phyloP scores from a whole-genome alignment of 192 early-diverging fungal genomes.

The Coemansia sp. region DNA sequence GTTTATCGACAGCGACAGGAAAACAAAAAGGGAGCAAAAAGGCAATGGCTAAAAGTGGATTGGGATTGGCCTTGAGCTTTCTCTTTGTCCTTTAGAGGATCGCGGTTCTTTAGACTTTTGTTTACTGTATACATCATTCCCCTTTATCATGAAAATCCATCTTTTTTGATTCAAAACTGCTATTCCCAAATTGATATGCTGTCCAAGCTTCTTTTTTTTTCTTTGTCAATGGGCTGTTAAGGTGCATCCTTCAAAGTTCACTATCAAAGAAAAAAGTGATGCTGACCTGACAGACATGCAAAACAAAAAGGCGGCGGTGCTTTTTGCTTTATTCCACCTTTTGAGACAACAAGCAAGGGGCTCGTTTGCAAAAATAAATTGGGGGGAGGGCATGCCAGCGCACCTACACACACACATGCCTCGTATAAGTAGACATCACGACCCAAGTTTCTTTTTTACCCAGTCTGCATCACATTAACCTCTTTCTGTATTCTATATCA shows the following conservation, averaged over 20 bases:
- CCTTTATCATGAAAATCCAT: background rate
- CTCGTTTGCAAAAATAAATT: background rate
- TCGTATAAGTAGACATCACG: background rate
- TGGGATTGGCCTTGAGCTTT: background rate
- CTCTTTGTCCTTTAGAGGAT: background rate
- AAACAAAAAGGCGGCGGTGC: background rate
- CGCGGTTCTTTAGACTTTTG: background rate
- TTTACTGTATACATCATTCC: background rate
- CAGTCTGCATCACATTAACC: background rate
- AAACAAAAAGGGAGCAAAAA: background rate
- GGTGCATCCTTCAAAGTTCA: background rate
- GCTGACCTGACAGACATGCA: background rate
- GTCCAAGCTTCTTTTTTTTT: background rate
- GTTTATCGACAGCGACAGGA: background rate
- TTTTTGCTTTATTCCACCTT: constrained; percentile 1
- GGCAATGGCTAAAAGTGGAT: background rate
- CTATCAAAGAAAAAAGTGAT: background rate
- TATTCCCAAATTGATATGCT: background rate
- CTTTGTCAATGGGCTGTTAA: background rate
- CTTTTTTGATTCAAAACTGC: background rate
- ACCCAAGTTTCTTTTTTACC: background rate
- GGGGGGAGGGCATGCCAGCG: background rate
- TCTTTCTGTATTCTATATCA: background rate
- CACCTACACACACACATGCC: background rate
- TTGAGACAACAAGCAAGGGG: background rate